Evolutionary conservation across 2,329 filamentous ascomycete species (phyloP), one percentile per base, ranked within the genome.

Genomic region (Ampelomyces quisqualis): DNA sequence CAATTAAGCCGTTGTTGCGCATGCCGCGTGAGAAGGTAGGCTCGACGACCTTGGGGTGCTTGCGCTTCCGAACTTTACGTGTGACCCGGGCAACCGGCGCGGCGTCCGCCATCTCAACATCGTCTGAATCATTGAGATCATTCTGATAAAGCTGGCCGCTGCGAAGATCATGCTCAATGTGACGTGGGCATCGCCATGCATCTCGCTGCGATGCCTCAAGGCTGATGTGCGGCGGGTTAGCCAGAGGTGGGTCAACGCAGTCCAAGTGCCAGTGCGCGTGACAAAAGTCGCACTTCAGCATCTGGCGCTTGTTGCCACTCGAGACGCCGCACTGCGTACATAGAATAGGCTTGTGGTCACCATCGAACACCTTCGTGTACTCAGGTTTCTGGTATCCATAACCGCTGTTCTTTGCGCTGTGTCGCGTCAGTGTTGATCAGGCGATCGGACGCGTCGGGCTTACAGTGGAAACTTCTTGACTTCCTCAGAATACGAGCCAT

Each of bases 171-270:
- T 91, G 84, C 38, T 93, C 88, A 28, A 86, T 76, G 64, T 98
- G 93, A 50, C 86, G 82, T 34, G 91, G 91, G 63, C 93, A 98
- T 68, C 83, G 85, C 88, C 90, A 98, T 40, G 83, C 85, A 58
- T 75, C 73, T 32, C 84, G 82, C 36, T 85, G 76, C 35, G 74
- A 74, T 51, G 74, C 74, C 35, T 77, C 63, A 32, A 60, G 53
- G 45, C 56, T 59, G 42, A 69, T 63, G 38, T 82, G 78, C 8
- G 90, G 90, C 26, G 89, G 86, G 40, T 86, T 82, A 22, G 90
- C 82, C 60, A 90, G 72, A 22, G 91, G 90, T 19, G 89, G 88
- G 62, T 94, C 84, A 11, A 95, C 74, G 69, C 93, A 98, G 68
- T 97, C 91, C 36, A 95, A 75, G 71, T 98, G 93, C 86, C 90